Base-by-base conservation (phyloP, 441 rosid genomes). In the Aquilaria agallochum region DNA sequence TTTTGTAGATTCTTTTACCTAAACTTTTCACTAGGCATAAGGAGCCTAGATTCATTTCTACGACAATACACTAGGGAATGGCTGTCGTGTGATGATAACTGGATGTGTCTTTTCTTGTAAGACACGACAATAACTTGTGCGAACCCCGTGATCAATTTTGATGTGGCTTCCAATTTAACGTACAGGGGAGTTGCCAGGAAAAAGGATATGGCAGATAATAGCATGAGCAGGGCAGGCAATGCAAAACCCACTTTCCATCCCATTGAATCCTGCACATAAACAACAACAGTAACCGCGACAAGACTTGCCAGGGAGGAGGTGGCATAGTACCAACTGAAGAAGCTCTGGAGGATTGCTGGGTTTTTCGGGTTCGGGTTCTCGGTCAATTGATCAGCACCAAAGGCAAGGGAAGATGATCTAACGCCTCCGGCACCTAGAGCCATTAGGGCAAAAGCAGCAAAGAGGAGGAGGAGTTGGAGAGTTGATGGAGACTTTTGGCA, bases 161-260 rank as follows among this genome's bases (percentile, higher is more conserved):
- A 58, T 7, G 70, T 72, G 9, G 80, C 66, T 62, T 74, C 68
- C 62, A 64, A 52, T 71, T 66, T 83, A 47, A 79, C 62, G 58
- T 85, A 90, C 11, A 72, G 72, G 1, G 86, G 72, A 20, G 91
- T 75, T 5, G 83, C 84, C 56, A 68, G 56, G 56, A 81, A 80
- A 79, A 88, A 86, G 2, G 76, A 63, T 64, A 78, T 31, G 13
- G 74, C 42, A 0, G 95, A 76, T 40, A 80, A 2, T 51, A 76
- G 54, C 91, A 78, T 81, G 52, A 87, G 70, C 56, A 75, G 31
- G 4, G 65, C 73, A 10, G 84, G 76, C 20, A 83, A 65, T 49
- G 87, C 95, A 52, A 88, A 88, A 30, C 97, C 91, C 2, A 80
- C 72, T 12, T 64, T 69, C 95, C 95, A 88, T 1, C 97, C 93